Evolutionary conservation across 2,329 filamentous ascomycete species (phyloP), one percentile per base, ranked within the genome.

Genomic region (Penicillium sclerotiorum): DNA sequence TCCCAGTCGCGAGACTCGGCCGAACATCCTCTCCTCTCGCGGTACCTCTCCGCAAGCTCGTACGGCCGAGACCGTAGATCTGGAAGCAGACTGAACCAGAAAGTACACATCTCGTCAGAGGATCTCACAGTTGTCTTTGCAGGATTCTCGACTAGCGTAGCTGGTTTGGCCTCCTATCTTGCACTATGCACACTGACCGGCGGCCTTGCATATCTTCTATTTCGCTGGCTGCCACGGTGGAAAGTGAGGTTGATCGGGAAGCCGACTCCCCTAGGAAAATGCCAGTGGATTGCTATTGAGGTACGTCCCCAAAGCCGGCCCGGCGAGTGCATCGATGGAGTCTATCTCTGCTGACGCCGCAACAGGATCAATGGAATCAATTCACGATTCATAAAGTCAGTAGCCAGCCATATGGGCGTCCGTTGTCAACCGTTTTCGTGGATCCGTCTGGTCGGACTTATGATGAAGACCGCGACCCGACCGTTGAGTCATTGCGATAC

Each of bases 61-160:
- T 81, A 85, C 55, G 80, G 77, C 23, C 90, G 88, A 63, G 79
- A 80, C 23, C 74, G 76, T 55, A 82, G 80, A 42, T 77, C 76
- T 33, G 82, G 81, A 9, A 83, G 84, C 35, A 84, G 89, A 49
- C 78, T 82, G 22, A 95, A 82, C 62, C 94, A 99, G 70, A 97
- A 96, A 73, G 81, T 96, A 20, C 94, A 96, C 71, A 91, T 99
- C 72, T 79, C 85, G 50, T 95, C 90, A 35, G 94, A 99, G 70
- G 94, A 99, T 69, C 77, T 99, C 56, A 96, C 91, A 1, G 91
- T 96, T 61, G 93, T 92, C 22, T 85, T 97, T 65, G 90, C 93
- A 20, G 94, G 94, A 0, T 99, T 97, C 71, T 84, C 81, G 42
- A 96, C 91, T 3, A 93, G 87, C 56, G 70, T 73, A 4, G 53